These are phyloP conservation scores for Aspergillus carbonarius DNA, from an alignment of 2,329 filamentous ascomycete genomes.

Conservation along the genomic window DNA sequence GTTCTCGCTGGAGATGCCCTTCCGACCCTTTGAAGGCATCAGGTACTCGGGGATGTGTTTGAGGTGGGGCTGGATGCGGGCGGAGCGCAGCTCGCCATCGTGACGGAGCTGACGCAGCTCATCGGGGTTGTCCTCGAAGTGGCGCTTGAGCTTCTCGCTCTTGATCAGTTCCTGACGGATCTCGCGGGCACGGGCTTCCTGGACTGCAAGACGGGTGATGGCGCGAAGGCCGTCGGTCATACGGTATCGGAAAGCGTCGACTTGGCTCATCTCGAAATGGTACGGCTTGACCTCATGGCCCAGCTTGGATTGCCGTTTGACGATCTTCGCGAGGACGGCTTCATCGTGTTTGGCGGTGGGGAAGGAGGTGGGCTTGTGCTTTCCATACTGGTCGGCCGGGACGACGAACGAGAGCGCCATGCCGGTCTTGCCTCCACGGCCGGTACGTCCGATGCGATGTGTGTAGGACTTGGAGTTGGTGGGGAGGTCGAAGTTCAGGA, in stretches of 20 bases:
- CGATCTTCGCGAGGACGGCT: constrained; percentile 75
- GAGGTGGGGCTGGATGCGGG: constrained; percentile 81
- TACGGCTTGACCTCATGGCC: constrained; percentile 85
- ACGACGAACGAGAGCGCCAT: constrained; percentile 97
- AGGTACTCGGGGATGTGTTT: constrained; percentile 95
- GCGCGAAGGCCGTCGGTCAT: constrained; percentile 89
- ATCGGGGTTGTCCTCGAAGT: constrained; percentile 95
- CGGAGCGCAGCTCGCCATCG: constrained; percentile 81
- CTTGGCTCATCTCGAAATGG: constrained; percentile 89
- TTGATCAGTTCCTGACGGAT: constrained; percentile 86
- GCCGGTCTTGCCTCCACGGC: constrained; percentile 83
- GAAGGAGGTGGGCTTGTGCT: constrained; percentile 83
- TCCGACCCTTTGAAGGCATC: constrained; percentile 73
- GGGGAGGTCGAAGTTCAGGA: constrained; percentile 96
- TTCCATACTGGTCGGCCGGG: constrained; percentile 75
- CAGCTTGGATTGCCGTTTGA: constrained; percentile 72
- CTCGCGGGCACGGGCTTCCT: constrained; percentile 85
- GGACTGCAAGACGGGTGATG: constrained; percentile 84
- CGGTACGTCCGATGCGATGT: constrained; percentile 94
- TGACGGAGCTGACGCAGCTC: constrained; percentile 86
- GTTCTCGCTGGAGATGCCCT: constrained; percentile 63
- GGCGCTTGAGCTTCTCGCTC: constrained; percentile 87
- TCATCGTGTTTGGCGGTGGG: constrained; percentile 79
- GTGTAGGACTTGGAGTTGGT: constrained; percentile 86
- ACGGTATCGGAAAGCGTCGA: constrained; percentile 92